phyloP scores from a whole-genome alignment of 1,139 yeast genomes.

The Yarrowia galli region DNA sequence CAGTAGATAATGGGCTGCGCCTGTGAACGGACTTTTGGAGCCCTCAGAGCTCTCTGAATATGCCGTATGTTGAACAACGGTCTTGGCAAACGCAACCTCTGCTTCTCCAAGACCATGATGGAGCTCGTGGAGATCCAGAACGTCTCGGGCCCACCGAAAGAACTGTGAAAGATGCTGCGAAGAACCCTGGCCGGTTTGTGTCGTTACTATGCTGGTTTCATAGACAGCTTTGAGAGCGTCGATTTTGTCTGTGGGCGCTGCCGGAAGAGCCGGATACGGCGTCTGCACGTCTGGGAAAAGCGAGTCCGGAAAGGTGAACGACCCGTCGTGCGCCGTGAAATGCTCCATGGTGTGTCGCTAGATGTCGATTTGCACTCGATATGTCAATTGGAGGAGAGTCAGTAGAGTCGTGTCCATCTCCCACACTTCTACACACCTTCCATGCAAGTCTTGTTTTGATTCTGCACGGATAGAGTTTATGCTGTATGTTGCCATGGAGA shows the following conservation, averaged over 20 bases:
- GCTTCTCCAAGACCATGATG: slow-evolving; percentile 9
- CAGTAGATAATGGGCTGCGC: slow-evolving; percentile 44
- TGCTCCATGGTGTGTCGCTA: slow-evolving; percentile 26
- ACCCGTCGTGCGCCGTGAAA: slow-evolving; percentile 35
- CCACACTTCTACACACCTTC: slow-evolving; percentile 32
- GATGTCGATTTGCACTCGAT: background rate
- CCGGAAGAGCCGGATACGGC: slow-evolving; percentile 28
- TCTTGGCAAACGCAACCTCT: slow-evolving; percentile 19
- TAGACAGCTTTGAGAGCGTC: background rate
- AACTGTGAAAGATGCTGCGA: slow-evolving; percentile 25
- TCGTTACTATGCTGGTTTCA: background rate
- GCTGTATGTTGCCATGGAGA: slow-evolving; percentile 3
- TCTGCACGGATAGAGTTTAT: slow-evolving; percentile 1
- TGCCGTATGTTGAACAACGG: slow-evolving; percentile 32
- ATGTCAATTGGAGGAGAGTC: background rate
- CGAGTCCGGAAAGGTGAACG: slow-evolving; percentile 48
- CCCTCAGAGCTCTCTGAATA: slow-evolving; percentile 29
- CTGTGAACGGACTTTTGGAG: background rate
- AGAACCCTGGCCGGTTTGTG: background rate
- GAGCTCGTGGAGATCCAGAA: slow-evolving; percentile 45
- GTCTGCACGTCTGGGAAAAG: slow-evolving; percentile 47
- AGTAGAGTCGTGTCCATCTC: slow-evolving; percentile 11
- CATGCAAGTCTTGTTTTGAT: slow-evolving; percentile 28
- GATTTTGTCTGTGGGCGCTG: slow-evolving; percentile 9
- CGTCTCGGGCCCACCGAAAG: slow-evolving; percentile 51